Evolutionary conservation across 768 basidiomycete genomes (phyloP).

Genomic region (Kwoniella mangroviensis): DNA sequence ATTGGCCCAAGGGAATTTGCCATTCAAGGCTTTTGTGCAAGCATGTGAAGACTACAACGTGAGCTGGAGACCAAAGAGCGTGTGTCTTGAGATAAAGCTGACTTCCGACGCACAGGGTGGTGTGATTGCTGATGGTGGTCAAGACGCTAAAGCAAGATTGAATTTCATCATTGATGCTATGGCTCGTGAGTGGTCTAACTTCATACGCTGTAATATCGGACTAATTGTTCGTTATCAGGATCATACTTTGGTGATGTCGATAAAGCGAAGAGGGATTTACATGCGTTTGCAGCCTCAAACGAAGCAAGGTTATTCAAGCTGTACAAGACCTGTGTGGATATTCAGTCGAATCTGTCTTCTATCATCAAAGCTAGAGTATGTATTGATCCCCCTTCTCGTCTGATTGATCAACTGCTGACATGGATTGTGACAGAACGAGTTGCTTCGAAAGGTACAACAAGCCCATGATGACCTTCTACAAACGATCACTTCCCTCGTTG

Average conservation of each 20-base stretch:
- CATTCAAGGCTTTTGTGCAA: slow-evolving; percentile 71
- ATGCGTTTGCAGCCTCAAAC: slow-evolving; percentile 82
- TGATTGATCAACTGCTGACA: slow-evolving; percentile 1
- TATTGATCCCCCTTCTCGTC: neutral
- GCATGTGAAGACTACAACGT: slow-evolving; percentile 84
- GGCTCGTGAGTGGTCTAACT: slow-evolving; percentile 30
- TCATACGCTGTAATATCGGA: neutral
- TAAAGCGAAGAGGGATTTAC: slow-evolving; percentile 77
- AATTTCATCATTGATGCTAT: slow-evolving; percentile 61
- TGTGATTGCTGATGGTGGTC: slow-evolving; percentile 82
- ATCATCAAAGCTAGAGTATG: slow-evolving; percentile 75
- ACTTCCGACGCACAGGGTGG: slow-evolving; percentile 69
- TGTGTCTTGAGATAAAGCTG: neutral
- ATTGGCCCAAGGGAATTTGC: slow-evolving; percentile 63
- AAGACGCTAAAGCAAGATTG: slow-evolving; percentile 65
- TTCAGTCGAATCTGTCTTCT: slow-evolving; percentile 78
- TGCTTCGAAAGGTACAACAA: slow-evolving; percentile 75
- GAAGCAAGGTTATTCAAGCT: slow-evolving; percentile 84
- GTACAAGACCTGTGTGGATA: slow-evolving; percentile 77
- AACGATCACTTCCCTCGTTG: slow-evolving; percentile 75
- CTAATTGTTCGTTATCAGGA: slow-evolving; percentile 15
- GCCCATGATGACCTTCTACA: slow-evolving; percentile 65
- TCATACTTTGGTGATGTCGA: slow-evolving; percentile 67
- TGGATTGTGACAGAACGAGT: slow-evolving; percentile 67
- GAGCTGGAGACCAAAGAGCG: slow-evolving; percentile 51